A percentile compares a stretch with the other conserved stretches of the same genome.
These are phyloP conservation scores for Terfezia claveryi DNA, from an alignment of 495 filamentous ascomycete genomes.

Conservation along the genomic window DNA sequence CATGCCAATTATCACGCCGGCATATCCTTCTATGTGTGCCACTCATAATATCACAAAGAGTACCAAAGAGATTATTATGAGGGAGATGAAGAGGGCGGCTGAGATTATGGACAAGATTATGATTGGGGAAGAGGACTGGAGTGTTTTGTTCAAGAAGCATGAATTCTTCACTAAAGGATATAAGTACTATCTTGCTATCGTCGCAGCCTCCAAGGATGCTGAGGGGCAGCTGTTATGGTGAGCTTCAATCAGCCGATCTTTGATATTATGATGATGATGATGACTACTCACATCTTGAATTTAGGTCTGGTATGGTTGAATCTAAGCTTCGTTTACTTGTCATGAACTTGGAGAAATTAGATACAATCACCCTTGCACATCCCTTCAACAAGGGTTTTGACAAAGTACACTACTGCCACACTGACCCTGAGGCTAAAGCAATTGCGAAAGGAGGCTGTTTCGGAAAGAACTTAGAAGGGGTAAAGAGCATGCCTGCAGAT, in stretches of 20 bases:
- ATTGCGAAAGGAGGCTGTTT: conserved; percentile 26
- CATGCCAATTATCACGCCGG: conserved; percentile 95
- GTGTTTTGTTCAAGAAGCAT: conserved; percentile 67
- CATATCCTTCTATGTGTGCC: conserved; percentile 89
- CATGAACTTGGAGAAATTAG: conserved; percentile 49
- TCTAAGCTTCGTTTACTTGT: conserved; percentile 77
- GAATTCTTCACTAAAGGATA: conserved; percentile 81
- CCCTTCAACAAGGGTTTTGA: conserved; percentile 88
- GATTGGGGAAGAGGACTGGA: conserved; percentile 52
- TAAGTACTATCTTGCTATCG: conserved; percentile 81
- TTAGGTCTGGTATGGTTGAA: conserved; percentile 57
- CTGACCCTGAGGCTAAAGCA: conserved; percentile 46
- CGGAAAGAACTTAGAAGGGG: conserved; percentile 22
- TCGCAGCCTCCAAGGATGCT: conserved; percentile 64
- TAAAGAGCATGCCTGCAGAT: conserved; percentile 29
- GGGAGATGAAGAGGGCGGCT: conserved; percentile 56
- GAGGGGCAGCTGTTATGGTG: conserved; percentile 63
- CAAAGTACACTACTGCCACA: conserved; percentile 48
- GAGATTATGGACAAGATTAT: conserved; percentile 66
- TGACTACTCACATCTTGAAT: conserved; percentile 2
- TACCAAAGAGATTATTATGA: conserved; percentile 59
- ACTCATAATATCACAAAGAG: conserved; percentile 82
- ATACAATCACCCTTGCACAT: conserved; percentile 58
- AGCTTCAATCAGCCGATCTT: background rate
- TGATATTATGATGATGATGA: background rate